Evolutionary conservation across 1,284 basidiomycete genomes (phyloP).

Genomic region (Heterobasidion parviporum): DNA sequence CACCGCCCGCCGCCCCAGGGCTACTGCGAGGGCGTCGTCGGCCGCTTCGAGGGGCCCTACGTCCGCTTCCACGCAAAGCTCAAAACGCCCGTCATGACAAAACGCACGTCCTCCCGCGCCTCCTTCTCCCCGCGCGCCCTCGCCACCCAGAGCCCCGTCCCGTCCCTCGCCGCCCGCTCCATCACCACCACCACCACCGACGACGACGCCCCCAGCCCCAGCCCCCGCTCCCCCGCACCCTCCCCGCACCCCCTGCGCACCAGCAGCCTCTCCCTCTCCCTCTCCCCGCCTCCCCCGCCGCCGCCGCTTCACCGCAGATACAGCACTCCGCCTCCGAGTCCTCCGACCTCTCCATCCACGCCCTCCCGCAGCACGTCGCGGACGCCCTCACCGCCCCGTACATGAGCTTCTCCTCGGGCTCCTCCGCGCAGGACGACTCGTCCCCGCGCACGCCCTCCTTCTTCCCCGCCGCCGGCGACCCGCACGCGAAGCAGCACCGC

Average conservation of each 20-base stretch:
- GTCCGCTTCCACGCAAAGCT: slow-evolving; percentile 72
- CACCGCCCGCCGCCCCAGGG: slow-evolving; percentile 15
- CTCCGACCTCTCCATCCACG: neutral
- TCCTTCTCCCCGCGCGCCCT: slow-evolving; percentile 11
- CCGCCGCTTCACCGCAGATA: neutral
- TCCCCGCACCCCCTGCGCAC: slow-evolving; percentile 16
- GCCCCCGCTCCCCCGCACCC: neutral
- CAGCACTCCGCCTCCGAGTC: neutral
- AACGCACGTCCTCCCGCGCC: slow-evolving; percentile 34
- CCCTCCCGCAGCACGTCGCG: neutral
- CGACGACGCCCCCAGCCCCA: neutral
- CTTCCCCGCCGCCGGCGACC: neutral
- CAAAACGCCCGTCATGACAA: slow-evolving; percentile 74
- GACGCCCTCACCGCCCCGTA: slow-evolving; percentile 8
- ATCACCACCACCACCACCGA: slow-evolving; percentile 6
- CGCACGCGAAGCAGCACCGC: neutral
- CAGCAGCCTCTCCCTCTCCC: neutral
- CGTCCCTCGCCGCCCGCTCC: slow-evolving; percentile 10
- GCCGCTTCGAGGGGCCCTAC: slow-evolving; percentile 62
- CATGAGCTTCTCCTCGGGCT: slow-evolving; percentile 8
- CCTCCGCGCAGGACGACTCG: slow-evolving; percentile 6
- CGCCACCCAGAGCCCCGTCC: slow-evolving; percentile 12
- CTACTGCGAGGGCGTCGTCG: slow-evolving; percentile 86
- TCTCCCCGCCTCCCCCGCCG: neutral
- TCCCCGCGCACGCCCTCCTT: slow-evolving; percentile 9